Evolutionary conservation across 768 basidiomycete species (phyloP).

Genomic region (Xanthoconium purpureum): DNA sequence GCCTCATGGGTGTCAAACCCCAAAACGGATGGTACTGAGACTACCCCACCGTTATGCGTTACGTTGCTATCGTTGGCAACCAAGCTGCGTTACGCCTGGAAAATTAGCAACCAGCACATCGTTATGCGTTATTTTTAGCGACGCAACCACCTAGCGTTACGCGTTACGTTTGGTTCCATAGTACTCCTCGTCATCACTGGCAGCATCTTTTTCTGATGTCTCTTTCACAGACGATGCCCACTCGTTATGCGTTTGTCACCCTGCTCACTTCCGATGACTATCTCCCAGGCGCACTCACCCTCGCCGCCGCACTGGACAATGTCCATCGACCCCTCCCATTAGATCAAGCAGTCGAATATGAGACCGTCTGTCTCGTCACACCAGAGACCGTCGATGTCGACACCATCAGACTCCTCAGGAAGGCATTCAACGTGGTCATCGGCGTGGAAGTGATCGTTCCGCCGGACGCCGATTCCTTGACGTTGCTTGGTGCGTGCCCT

Average conservation of each 20-base stretch:
- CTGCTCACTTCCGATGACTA: conserved; percentile 91
- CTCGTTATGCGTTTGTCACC: conserved; percentile 81
- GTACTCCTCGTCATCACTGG: neutral
- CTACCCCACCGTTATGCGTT: too few relatives aligned
- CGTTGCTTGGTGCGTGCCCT: conserved; percentile 68
- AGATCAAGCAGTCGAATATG: conserved; percentile 50
- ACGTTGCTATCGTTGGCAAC: too few relatives aligned
- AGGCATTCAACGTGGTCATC: conserved; percentile 79
- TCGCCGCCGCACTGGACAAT: conserved; percentile 81
- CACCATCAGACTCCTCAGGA: conserved; percentile 74
- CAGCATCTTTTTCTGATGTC: conserved; percentile 11
- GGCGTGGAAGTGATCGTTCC: conserved; percentile 89
- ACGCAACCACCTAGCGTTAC: too few relatives aligned
- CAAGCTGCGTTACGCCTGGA: too few relatives aligned
- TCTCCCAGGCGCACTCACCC: conserved; percentile 86
- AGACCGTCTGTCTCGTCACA: conserved; percentile 88
- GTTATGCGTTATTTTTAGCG: too few relatives aligned
- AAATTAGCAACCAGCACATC: too few relatives aligned
- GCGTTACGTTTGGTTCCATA: too few relatives aligned
- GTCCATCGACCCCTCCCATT: conserved; percentile 48
- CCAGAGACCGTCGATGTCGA: conserved; percentile 89
- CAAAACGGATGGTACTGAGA: too few relatives aligned
- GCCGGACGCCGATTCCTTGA: conserved; percentile 60
- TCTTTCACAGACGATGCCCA: conserved; percentile 45
- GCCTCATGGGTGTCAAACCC: too few relatives aligned